A percentile compares a stretch with the other conserved stretches of the same genome.
phyloP scores from a whole-genome alignment of 108 stramenopile genomes.

The Phaeodactylum tricornutum region DNA sequence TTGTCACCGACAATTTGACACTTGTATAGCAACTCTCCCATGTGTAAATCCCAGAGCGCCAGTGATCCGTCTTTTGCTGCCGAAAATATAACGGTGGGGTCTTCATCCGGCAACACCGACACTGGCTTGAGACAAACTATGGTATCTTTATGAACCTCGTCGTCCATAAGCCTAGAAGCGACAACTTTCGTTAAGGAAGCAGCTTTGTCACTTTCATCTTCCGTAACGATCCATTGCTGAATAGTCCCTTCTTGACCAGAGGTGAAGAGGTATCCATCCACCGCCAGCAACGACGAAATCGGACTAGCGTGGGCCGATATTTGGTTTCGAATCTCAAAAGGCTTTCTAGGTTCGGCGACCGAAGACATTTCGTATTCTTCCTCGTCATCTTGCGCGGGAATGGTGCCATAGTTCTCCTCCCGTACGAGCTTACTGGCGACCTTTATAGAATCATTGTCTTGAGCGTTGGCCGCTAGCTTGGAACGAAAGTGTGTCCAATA shows the following conservation, averaged over 20 bases:
- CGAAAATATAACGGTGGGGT: conserved; percentile 36
- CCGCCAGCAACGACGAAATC: not conserved
- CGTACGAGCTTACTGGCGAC: not conserved
- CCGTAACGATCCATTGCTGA: conserved; percentile 2
- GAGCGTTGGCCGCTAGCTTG: conserved; percentile 3
- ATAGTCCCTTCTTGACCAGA: not conserved
- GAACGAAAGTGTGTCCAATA: conserved; percentile 42
- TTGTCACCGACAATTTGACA: conserved; percentile 16
- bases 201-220: too few relatives aligned
- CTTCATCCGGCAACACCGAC: too few relatives aligned
- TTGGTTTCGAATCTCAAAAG: not conserved
- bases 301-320: not conserved
- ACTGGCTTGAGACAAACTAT: too few relatives aligned
- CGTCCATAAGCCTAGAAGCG: too few relatives aligned
- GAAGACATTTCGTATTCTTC: not conserved
- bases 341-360: not conserved
- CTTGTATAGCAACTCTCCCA: conserved; percentile 28
- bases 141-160: too few relatives aligned
- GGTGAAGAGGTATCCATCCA: not conserved
- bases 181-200: too few relatives aligned
- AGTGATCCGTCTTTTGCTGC: conserved; percentile 37
- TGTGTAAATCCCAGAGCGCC: conserved; percentile 38
- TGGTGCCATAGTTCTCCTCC: conserved; percentile 1
- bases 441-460: not conserved
- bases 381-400: conserved; percentile 2